phyloP scores from a whole-genome alignment of 805 yeast species.

The Tetrapisispora taiwanensis region DNA sequence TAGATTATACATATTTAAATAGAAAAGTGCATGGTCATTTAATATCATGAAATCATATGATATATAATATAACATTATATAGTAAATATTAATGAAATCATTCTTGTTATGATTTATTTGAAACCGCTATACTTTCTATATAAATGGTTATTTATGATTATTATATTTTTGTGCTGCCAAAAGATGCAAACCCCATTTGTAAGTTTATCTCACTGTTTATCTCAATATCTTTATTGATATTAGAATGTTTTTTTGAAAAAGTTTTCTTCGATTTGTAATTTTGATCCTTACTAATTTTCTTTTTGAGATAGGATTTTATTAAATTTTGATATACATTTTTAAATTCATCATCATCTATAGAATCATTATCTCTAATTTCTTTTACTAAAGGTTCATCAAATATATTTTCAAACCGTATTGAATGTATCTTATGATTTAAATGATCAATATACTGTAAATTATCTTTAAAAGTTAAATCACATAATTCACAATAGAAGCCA shows the following conservation, averaged over 20 bases:
- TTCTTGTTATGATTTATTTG: too few relatives aligned
- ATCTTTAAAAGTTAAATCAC: conserved; percentile 75
- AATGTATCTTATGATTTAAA: conserved; percentile 64
- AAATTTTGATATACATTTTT: conserved; percentile 30
- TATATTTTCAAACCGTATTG: conserved; percentile 31
- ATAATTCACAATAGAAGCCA: conserved; percentile 77
- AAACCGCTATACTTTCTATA: neutral
- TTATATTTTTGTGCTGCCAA: conserved; percentile 37
- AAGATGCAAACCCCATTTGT: conserved; percentile 51
- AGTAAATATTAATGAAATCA: neutral
- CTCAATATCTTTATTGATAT: conserved; percentile 12
- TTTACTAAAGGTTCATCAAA: conserved; percentile 25
- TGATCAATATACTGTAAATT: conserved; percentile 76
- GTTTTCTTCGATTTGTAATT: conserved; percentile 12
- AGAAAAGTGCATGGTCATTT: too few relatives aligned
- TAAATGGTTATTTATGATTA: neutral
- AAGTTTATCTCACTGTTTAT: conserved; percentile 9
- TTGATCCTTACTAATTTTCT: conserved; percentile 25
- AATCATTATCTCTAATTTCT: conserved; percentile 29
- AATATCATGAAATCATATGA: too few relatives aligned
- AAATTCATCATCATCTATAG: conserved; percentile 42
- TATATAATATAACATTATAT: neutral
- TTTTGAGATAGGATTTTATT: conserved; percentile 25
- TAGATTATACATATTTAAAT: too few relatives aligned
- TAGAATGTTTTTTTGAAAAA: conserved; percentile 6